Base-by-base conservation (phyloP, 306 rosid genomes). In the Oxytropis ochrocephala region DNA sequence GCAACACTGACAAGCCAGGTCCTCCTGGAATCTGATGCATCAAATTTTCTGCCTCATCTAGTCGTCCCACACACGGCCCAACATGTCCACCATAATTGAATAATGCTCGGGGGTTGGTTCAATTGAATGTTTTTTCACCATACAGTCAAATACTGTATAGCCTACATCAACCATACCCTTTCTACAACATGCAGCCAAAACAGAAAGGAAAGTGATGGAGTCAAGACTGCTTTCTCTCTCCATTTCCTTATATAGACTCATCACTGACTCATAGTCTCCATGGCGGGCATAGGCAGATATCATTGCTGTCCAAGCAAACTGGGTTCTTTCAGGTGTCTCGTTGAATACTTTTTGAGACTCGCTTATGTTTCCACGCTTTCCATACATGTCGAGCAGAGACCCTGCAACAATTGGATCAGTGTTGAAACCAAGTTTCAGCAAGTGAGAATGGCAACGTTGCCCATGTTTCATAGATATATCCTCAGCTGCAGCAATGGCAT, bases 371-470 rank as follows among this genome's bases (percentile, higher is more conserved):
- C 98, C 98, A 12, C 92, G 85, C 75, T 92, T 89, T 70, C 92
- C 96, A 80, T 87, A 92, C 96, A 92, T 89, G 78, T 87, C 89
- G 59, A 87, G 88, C 32, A 89, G 92, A 52, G 91, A 88, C 55
- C 87, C 90, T 13, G 95, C 85, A 53, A 86, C 67, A 59, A 86
- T 79, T 6, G 88, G 86, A 42, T 87, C 82, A 5, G 75, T 64
- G 82, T 58, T 81, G 24, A 86, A 78, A 49, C 96, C 95, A 11
- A 75, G 82, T 77, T 87, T 87, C 41, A 86, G 62, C 73, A 89
- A 70, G 50, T 79, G 80, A 41, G 92, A 86, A 75, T 89, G 95
- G 79, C 96, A 87, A 6, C 80, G 68, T 64, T 86, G 96, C 53
- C 98, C 96, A 33, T 87, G 86, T 62, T 81, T 85, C 58, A 84